Percentiles rank a stretch among this genome's conserved stretches.
phyloP scores from a whole-genome alignment of 345 rosid species.

The Brassica cretica region DNA sequence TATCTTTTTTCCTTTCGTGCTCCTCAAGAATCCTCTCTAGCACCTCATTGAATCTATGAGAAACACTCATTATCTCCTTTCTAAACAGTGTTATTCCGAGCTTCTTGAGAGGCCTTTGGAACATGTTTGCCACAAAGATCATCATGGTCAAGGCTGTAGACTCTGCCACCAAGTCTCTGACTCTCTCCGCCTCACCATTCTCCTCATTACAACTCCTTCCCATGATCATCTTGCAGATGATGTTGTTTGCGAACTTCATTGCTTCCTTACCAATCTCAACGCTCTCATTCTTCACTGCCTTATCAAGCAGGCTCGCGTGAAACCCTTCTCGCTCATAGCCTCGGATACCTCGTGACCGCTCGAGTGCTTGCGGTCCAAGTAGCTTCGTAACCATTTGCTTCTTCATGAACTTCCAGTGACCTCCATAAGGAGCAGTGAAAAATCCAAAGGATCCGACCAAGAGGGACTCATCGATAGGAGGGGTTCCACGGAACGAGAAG shows the following conservation, averaged over 20 bases:
- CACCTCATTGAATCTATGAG: slow-evolving; percentile 46
- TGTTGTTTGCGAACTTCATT: neutral
- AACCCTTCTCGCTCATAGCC: neutral
- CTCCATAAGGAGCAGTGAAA: slow-evolving; percentile 7
- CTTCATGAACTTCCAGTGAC: neutral
- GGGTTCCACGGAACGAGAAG: neutral
- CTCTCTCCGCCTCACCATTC: slow-evolving; percentile 10
- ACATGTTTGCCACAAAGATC: slow-evolving; percentile 1
- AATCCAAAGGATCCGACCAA: neutral
- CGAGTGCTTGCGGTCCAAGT: neutral
- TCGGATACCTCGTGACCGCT: neutral
- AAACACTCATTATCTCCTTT: slow-evolving; percentile 48
- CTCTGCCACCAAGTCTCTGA: neutral
- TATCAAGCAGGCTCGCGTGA: neutral
- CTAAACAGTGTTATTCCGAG: slow-evolving; percentile 36
- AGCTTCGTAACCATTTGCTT: neutral
- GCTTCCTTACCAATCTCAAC: slow-evolving; percentile 6
- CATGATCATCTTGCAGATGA: slow-evolving; percentile 1
- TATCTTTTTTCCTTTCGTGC: slow-evolving; percentile 44
- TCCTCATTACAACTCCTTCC: neutral
- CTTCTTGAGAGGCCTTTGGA: slow-evolving; percentile 4
- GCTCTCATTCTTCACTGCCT: neutral
- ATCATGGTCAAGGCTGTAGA: neutral
- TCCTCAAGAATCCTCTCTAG: slow-evolving; percentile 62
- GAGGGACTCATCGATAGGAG: neutral